Evolutionary conservation across 2,329 filamentous ascomycete species (phyloP).

Genomic region (Kalmusia sp.): DNA sequence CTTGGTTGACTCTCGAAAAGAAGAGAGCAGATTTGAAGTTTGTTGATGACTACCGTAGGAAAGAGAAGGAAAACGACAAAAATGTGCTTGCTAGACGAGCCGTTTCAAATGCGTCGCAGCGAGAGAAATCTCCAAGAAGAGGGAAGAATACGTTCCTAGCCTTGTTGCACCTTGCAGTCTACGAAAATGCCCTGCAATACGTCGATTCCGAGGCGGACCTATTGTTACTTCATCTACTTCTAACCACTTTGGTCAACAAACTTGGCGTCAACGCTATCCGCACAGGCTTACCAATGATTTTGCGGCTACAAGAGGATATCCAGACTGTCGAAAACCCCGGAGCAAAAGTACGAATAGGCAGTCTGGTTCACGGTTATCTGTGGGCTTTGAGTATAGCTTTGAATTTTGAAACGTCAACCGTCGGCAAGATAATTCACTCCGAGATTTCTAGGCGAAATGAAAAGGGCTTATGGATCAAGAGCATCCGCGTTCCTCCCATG

Average conservation of each 20-base stretch:
- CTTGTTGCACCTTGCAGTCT: conserved; percentile 84
- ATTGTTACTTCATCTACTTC: conserved; percentile 76
- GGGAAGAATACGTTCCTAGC: conserved; percentile 77
- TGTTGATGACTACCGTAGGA: conserved; percentile 60
- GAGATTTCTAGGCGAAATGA: conserved; percentile 78
- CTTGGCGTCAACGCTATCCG: conserved; percentile 83
- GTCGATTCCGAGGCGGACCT: conserved; percentile 73
- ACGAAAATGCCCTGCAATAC: conserved; percentile 79
- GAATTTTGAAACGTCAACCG: conserved; percentile 72
- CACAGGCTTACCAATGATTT: conserved; percentile 85
- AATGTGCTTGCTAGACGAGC: conserved; percentile 64
- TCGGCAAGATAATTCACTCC: conserved; percentile 74
- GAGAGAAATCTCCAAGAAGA: conserved; percentile 63
- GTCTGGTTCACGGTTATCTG: conserved; percentile 87
- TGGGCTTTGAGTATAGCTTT: conserved; percentile 81
- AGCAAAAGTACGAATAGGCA: conserved; percentile 80
- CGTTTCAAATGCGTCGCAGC: conserved; percentile 70
- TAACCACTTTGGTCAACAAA: conserved; percentile 75
- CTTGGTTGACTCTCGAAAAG: conserved; percentile 86
- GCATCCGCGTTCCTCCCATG: conserved; percentile 73
- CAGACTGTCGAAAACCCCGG: conserved; percentile 68
- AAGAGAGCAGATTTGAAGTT: conserved; percentile 69
- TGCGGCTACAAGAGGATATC: conserved; percentile 86
- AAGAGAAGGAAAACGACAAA: conserved; percentile 52
- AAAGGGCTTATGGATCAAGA: conserved; percentile 80